phyloP scores from a whole-genome alignment of 345 rosid species.

The Salix purpurea region DNA sequence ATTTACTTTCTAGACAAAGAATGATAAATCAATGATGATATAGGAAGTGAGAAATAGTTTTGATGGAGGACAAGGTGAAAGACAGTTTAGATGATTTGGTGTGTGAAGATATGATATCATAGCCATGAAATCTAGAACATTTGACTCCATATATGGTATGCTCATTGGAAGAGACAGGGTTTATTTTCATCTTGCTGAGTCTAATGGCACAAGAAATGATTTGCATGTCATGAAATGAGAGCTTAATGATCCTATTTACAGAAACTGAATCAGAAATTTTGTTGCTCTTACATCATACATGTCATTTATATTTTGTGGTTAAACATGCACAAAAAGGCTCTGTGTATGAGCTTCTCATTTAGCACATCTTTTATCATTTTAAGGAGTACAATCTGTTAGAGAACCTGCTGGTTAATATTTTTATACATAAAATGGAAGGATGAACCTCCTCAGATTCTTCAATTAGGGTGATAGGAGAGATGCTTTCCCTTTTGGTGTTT shows the following conservation, averaged over 20 bases:
- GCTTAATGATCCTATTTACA: background rate
- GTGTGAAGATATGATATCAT: background rate
- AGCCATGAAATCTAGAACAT: background rate
- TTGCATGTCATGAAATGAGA: background rate
- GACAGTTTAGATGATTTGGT: background rate
- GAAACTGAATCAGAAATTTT: background rate
- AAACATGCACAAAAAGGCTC: background rate
- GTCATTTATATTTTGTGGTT: background rate
- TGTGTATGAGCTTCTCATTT: background rate
- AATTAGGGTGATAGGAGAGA: background rate
- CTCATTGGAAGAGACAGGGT: background rate
- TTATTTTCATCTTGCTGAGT: background rate
- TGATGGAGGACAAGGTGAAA: background rate
- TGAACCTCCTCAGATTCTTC: background rate
- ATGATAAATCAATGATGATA: background rate
- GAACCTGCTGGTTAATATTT: background rate
- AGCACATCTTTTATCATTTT: background rate
- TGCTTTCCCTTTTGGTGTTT: background rate
- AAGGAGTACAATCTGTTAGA: background rate
- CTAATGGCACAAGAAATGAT: background rate
- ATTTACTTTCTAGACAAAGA: background rate
- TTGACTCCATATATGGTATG: background rate
- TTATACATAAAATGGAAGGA: background rate
- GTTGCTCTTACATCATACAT: background rate
- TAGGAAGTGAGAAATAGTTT: background rate